These are phyloP conservation scores for Dipteronia sinensis DNA, from an alignment of 345 rosid genomes.

Conservation along the genomic window DNA sequence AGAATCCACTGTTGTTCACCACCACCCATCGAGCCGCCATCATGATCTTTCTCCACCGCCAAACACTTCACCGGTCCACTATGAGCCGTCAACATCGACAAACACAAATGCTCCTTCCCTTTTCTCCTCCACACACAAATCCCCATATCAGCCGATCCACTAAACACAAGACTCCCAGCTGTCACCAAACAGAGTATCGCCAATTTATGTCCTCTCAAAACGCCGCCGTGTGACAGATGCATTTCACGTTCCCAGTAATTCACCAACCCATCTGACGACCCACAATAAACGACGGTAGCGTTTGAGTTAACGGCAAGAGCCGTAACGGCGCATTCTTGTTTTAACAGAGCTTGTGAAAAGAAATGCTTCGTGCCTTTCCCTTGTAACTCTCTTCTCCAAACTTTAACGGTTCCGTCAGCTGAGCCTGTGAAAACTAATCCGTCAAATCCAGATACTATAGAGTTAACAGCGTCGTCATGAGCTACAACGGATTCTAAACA, in stretches of 20 bases:
- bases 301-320: slow-evolving; percentile 60
- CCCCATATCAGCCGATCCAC: slow-evolving; percentile 86
- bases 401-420: slow-evolving; percentile 83
- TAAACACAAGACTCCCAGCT: slow-evolving; percentile 69
- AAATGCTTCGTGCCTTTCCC: slow-evolving; percentile 86
- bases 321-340: slow-evolving; percentile 86
- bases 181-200: slow-evolving; percentile 72
- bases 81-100: slow-evolving; percentile 72
- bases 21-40: background rate
- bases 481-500: slow-evolving; percentile 76
- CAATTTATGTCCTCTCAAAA: slow-evolving; percentile 73
- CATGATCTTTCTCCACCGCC: slow-evolving; percentile 67
- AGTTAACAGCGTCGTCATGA: slow-evolving; percentile 84
- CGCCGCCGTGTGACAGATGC: slow-evolving; percentile 60
- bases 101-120: slow-evolving; percentile 52
- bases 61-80: slow-evolving; percentile 89
- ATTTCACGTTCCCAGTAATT: slow-evolving; percentile 73
- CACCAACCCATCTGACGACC: slow-evolving; percentile 85
- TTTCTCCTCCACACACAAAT: slow-evolving; percentile 80
- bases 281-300: slow-evolving; percentile 64
- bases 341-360: slow-evolving; percentile 72
- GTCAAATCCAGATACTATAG: slow-evolving; percentile 68
- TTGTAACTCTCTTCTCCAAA: slow-evolving; percentile 86
- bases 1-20: slow-evolving; percentile 67
- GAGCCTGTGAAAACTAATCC: slow-evolving; percentile 88